Conservation (phyloP, 106 monocot genomes). For the Dendrobium huoshanense region DNA sequence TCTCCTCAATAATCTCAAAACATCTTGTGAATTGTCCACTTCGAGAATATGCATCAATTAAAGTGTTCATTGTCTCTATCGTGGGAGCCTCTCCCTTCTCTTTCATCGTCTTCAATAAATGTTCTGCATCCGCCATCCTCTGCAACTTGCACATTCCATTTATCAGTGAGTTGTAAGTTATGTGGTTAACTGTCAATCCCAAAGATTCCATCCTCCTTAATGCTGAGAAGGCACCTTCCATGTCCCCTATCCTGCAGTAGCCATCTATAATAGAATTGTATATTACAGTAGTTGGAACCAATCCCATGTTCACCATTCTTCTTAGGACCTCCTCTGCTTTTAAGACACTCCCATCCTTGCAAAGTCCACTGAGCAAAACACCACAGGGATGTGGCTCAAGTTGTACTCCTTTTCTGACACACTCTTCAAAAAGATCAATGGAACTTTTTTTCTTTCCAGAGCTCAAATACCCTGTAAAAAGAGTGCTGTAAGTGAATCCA, state of each 20-base stretch:
- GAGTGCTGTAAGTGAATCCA: slow-evolving; percentile 29
- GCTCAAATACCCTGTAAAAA: slow-evolving; percentile 27
- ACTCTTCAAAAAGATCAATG: slow-evolving; percentile 38
- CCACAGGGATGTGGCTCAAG: slow-evolving; percentile 32
- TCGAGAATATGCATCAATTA: slow-evolving; percentile 52
- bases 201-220: slow-evolving; percentile 36
- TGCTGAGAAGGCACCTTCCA: slow-evolving; percentile 30
- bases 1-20: slow-evolving; percentile 19
- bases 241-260: slow-evolving; percentile 35
- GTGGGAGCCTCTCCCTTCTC: slow-evolving; percentile 33
- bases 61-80: slow-evolving; percentile 49
- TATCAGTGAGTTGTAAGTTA: slow-evolving; percentile 70
- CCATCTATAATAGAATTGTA: slow-evolving; percentile 67
- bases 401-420: slow-evolving; percentile 24
- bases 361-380: slow-evolving; percentile 60
- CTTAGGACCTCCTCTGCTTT: slow-evolving; percentile 49
- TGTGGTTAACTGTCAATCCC: slow-evolving; percentile 30
- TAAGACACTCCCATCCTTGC: slow-evolving; percentile 54
- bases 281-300: slow-evolving; percentile 48
- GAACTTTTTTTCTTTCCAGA: slow-evolving; percentile 18
- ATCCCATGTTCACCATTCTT: slow-evolving; percentile 30
- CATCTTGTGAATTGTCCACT: slow-evolving; percentile 9
- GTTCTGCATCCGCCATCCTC: slow-evolving; percentile 44
- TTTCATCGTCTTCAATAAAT: slow-evolving; percentile 30
- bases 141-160: slow-evolving; percentile 61